Evolutionary conservation across 257 asterid genomes (phyloP).

Genomic region (Petrea volubilis): DNA sequence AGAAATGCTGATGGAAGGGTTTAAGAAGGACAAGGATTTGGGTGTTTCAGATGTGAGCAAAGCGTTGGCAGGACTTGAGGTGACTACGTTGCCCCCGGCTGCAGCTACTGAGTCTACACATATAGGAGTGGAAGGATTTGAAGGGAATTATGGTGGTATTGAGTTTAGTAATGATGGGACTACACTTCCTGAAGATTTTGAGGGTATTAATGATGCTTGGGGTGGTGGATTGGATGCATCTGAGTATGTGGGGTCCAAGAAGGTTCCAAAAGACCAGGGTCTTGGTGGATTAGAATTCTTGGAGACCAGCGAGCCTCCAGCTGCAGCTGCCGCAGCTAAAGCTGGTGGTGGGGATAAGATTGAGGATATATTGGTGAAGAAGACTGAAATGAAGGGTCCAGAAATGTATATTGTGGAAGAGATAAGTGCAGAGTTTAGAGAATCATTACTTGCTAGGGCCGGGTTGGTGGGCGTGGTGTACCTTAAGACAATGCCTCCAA

Average conservation of each 20-base stretch:
- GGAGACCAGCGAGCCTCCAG: slow-evolving; percentile 77
- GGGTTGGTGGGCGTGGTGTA: slow-evolving; percentile 80
- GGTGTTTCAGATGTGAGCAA: slow-evolving; percentile 65
- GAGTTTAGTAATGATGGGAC: slow-evolving; percentile 83
- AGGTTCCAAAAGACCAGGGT: slow-evolving; percentile 73
- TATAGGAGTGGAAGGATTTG: slow-evolving; percentile 95
- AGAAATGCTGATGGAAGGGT: slow-evolving; percentile 78
- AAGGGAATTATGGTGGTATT: slow-evolving; percentile 96
- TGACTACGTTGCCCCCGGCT: slow-evolving; percentile 85
- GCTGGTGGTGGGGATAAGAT: slow-evolving; percentile 61
- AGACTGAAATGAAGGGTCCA: slow-evolving; percentile 90
- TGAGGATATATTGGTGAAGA: slow-evolving; percentile 82
- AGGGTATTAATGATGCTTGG: slow-evolving; percentile 94
- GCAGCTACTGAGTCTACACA: slow-evolving; percentile 92
- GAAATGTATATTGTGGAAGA: slow-evolving; percentile 90
- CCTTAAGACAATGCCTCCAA: slow-evolving; percentile 70
- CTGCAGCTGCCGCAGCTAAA: slow-evolving; percentile 52
- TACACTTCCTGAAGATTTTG: slow-evolving; percentile 86
- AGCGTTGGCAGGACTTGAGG: slow-evolving; percentile 90
- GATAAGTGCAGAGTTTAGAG: slow-evolving; percentile 88
- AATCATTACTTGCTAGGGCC: slow-evolving; percentile 83
- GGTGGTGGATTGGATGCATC: slow-evolving; percentile 99
- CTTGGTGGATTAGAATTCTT: slow-evolving; percentile 96
- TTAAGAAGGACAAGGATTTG: slow-evolving; percentile 83
- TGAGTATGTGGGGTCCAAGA: slow-evolving; percentile 84